Base-by-base conservation (phyloP, 148 eudicot genomes). In the Suaeda aralocaspica region DNA sequence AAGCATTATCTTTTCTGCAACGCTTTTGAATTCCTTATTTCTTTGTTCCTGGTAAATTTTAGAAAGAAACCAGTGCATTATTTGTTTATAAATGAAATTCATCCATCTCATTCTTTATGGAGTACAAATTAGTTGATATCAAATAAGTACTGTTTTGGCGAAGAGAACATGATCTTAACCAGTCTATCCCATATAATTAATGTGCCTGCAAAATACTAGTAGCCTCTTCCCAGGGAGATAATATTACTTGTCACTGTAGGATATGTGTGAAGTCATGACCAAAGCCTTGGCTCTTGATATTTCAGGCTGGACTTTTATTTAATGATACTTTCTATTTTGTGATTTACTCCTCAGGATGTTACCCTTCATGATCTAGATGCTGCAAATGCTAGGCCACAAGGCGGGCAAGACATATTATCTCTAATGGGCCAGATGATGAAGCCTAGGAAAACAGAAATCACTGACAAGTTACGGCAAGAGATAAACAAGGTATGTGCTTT, bases 351-450 rank as follows among this genome's bases (percentile, higher is more conserved):
- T 61, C 88, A 95, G 99, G 97, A 95, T 86, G 99, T 95, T 68
- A 91, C 99, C 16, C 77, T 91, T 59, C 99, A 91, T 78, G 99
- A 95, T 81, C 83, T 95, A 52, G 99, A 95, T 88, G 97, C 97
- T 80, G 99, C 99, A 79, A 95, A 95, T 80, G 99, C 97, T 75
- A 88, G 97, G 72, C 99, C 99, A 55, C 99, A 95, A 85, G 99
- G 99, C 62, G 99, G 99, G 16, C 99, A 95, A 73, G 99, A 95
- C 76, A 91, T 91, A 77, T 69, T 91, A 67, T 95, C 99, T 64
- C 83, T 95, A 25, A 95, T 95, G 97, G 91, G 90, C 72, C 99
- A 95, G 81, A 95, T 95, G 97, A 89, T 91, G 92, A 91, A 89
- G 84, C 99, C 97, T 50, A 80, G 93, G 61, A 89, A 95, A 81